A percentile compares a stretch with the other conserved stretches of the same genome.
These are phyloP conservation scores for Naganishia sp. DNA, from an alignment of 1,284 basidiomycete genomes.

Conservation along the genomic window DNA sequence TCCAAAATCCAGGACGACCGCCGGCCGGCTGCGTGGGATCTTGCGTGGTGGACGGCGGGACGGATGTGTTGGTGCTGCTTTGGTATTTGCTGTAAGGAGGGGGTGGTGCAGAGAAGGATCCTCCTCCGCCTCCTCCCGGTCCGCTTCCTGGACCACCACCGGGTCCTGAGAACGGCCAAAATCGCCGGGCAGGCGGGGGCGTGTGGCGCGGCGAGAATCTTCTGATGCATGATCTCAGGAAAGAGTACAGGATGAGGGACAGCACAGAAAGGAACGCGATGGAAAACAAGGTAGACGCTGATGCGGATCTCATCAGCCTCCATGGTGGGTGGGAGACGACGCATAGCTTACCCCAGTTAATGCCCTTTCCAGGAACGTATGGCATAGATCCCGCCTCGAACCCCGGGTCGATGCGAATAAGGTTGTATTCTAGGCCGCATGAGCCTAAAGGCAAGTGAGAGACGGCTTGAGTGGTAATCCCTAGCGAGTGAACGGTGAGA, in stretches of 20 bases:
- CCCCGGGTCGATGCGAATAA: conserved; percentile 62
- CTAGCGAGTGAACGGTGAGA: background rate
- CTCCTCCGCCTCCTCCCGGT: conserved; percentile 56
- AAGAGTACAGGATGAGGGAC: conserved; percentile 59
- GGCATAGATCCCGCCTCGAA: conserved; percentile 48
- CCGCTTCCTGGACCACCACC: conserved; percentile 35
- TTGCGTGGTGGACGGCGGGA: conserved; percentile 39
- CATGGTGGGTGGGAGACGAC: conserved; percentile 3
- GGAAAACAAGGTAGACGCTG: conserved; percentile 59
- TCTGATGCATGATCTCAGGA: conserved; percentile 50
- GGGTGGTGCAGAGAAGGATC: conserved; percentile 61
- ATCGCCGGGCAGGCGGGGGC: conserved; percentile 46
- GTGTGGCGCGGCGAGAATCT: conserved; percentile 41
- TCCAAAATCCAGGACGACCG: conserved; percentile 75
- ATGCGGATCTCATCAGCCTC: conserved; percentile 23
- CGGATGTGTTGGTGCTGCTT: conserved; percentile 13
- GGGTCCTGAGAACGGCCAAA: conserved; percentile 36
- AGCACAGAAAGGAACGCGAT: conserved; percentile 63
- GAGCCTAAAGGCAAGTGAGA: conserved; percentile 61
- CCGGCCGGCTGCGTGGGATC: conserved; percentile 44
- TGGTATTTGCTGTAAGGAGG: conserved; percentile 71
- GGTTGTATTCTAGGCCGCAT: conserved; percentile 75
- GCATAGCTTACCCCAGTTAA: conserved; percentile 39
- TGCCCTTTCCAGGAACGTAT: conserved; percentile 54
- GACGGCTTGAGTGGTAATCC: background rate